These are phyloP conservation scores for Amyloporia xantha DNA, from an alignment of 768 basidiomycete species.

Conservation along the genomic window DNA sequence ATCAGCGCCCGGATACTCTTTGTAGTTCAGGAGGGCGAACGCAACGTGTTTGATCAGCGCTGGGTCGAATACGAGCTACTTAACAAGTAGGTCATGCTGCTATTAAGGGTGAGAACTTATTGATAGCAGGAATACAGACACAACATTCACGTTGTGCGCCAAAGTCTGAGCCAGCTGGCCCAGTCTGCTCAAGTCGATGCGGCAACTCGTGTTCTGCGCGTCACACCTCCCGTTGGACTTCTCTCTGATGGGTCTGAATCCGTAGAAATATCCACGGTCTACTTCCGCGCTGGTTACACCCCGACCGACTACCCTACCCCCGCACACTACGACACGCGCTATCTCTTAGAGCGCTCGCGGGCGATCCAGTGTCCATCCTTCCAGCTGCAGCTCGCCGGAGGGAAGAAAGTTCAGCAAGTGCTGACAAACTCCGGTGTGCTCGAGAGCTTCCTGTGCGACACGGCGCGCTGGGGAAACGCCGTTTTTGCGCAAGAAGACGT, in stretches of 20 bases:
- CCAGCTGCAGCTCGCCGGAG: slow-evolving; percentile 89
- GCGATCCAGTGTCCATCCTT: slow-evolving; percentile 94
- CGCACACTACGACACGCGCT: slow-evolving; percentile 63
- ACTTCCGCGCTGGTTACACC: slow-evolving; percentile 87
- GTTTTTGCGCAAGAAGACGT: slow-evolving; percentile 34
- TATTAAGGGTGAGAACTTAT: neutral
- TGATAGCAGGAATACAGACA: slow-evolving; percentile 40
- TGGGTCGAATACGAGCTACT: slow-evolving; percentile 83
- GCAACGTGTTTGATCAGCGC: slow-evolving; percentile 93
- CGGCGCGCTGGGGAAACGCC: slow-evolving; percentile 28
- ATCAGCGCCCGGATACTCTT: slow-evolving; percentile 63
- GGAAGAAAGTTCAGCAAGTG: slow-evolving; percentile 93
- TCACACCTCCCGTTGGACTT: slow-evolving; percentile 30
- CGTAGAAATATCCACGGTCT: slow-evolving; percentile 79
- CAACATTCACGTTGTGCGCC: slow-evolving; percentile 65
- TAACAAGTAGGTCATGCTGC: slow-evolving; percentile 48
- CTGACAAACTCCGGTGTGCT: slow-evolving; percentile 68
- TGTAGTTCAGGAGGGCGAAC: slow-evolving; percentile 82
- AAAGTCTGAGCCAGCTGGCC: slow-evolving; percentile 67
- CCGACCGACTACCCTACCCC: slow-evolving; percentile 72
- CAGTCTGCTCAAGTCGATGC: slow-evolving; percentile 47
- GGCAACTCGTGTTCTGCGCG: slow-evolving; percentile 30
- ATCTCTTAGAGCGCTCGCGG: slow-evolving; percentile 68
- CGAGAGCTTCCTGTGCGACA: slow-evolving; percentile 58
- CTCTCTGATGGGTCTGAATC: slow-evolving; percentile 28